Evolutionary conservation across 2,329 filamentous ascomycete species (phyloP).

Genomic region (Phialophora verrucosa): DNA sequence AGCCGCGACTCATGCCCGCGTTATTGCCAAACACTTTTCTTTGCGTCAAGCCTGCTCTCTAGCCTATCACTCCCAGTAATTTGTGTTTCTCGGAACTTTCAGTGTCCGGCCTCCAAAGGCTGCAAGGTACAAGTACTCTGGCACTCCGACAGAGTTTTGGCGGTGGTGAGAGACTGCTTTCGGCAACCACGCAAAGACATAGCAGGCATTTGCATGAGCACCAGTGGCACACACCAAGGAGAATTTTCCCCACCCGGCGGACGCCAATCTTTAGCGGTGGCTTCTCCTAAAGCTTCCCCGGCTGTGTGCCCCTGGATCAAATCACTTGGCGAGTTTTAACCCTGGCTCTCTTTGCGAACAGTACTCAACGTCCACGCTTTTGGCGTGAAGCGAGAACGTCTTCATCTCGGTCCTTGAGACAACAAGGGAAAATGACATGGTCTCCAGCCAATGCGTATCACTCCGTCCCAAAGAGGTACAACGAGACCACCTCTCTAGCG

Average conservation of each 20-base stretch:
- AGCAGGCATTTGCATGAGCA: constrained; percentile 16
- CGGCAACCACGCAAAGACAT: neutral
- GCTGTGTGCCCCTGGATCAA: constrained; percentile 21
- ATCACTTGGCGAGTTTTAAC: constrained; percentile 18
- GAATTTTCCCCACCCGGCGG: constrained; percentile 19
- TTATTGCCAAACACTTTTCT: neutral
- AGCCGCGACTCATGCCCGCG: constrained; percentile 17
- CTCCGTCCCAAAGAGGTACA: neutral
- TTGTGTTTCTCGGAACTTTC: neutral
- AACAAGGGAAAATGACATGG: constrained; percentile 3
- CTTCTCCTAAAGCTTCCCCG: constrained; percentile 25
- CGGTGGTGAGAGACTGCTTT: neutral
- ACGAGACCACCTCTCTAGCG: neutral
- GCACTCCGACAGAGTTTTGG: neutral
- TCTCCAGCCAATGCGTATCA: too few species aligned
- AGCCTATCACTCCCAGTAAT: neutral
- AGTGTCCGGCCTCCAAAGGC: neutral
- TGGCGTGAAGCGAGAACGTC: constrained; percentile 28
- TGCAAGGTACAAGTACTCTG: neutral
- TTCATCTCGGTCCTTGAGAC: constrained; percentile 27
- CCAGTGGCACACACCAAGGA: constrained; percentile 10
- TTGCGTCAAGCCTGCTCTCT: neutral
- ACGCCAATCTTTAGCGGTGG: constrained; percentile 30
- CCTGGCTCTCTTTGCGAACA: neutral
- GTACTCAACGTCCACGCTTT: neutral